Base-by-base conservation (phyloP, 495 filamentous ascomycete genomes). In the Penicillium flavigenum region DNA sequence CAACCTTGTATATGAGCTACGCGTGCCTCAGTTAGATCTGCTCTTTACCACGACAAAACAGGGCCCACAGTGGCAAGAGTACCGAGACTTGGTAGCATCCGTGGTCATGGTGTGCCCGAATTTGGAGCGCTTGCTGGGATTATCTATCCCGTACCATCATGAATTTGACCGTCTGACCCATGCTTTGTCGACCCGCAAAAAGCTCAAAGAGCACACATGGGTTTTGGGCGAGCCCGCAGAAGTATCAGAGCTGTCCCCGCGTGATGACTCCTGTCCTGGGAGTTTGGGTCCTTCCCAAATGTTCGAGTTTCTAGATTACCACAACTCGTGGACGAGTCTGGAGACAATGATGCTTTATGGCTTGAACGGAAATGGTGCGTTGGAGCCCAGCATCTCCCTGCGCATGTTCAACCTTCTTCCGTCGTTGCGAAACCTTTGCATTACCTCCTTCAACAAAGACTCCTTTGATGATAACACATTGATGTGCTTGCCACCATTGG, bases 31-130 rank as follows among this genome's bases (percentile, higher is more conserved):
- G 11, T 63, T 76, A 61, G 75, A 77, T 46, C 31, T 78, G 46
- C 60, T 75, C 36, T 76, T 84, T 54, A 83, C 83, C 17, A 78
- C 73, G 9, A 75, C 75, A 19, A 77, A 72, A 61, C 67, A 67
- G 31, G 79, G 69, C 42, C 66, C 72, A 8, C 72, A 80, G 65
- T 68, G 78, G 64, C 81, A 83, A 46, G 80, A 87, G 51, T 87
- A 90, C 59, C 80, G 88, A 31, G 84, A 92, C 60, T 56, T 89
- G 34, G 77, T 92, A 5, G 88, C 90, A 5, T 91, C 89, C 6
- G 72, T 97, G 27, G 83, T 96, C 29, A 92, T 92, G 86, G 83
- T 86, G 5, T 96, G 91, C 66, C 90, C 90, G 10, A 93, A 94
- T 65, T 72, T 97, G 39, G 90, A 96, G 65, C 77, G 81, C 42